Evolutionary conservation across 257 asterid species (phyloP), one percentile per base, ranked within the genome.

Genomic region (Lycium ferocissimum): DNA sequence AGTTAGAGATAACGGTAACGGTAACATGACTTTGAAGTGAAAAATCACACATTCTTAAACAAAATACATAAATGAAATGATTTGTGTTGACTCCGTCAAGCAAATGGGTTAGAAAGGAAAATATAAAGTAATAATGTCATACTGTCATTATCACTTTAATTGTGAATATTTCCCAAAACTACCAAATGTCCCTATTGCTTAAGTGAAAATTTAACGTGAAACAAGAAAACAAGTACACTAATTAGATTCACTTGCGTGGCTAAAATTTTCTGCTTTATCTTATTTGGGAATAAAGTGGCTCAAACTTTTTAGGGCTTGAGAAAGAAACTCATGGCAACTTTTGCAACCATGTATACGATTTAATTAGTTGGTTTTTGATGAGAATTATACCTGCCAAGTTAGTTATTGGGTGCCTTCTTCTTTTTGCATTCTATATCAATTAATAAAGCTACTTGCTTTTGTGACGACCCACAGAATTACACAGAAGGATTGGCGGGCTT

Each of bases 221-320:
- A 5, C 47, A 26, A 76, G 47, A 7, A 76, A 26, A 75, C 61
- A 22, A 51, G 82, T 53, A 76, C 63, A 12, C 47, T 22, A 51
- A 26, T 22, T 51, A 22, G 47, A 76, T 76, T 76, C 82, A 76
- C 1, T 76, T 51, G 9, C 82, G 63, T 76, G 63, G 63, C 26
- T 76, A 76, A 76, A 51, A 0, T 7, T 76, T 51, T 76, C 1
- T 51, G 45, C 15, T 76, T 26, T 26, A 51, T 76, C 82, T 51
- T 76, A 51, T 76, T 14, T 12, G 10, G 15, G 82, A 26, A 76
- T 51, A 51, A 76, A 76, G 82, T 51, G 14, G 6, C 14, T 51
- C 47, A 76, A 26, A 3, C 15, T 51, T 26, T 49, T 14, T 51
- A 53, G 13, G 82, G 63, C 14, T 76, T 51, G 43, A 51, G 3